Evolutionary conservation across 2,329 filamentous ascomycete genomes (phyloP), one percentile per base, ranked within the genome.

Genomic region (Colletotrichum lentis): DNA sequence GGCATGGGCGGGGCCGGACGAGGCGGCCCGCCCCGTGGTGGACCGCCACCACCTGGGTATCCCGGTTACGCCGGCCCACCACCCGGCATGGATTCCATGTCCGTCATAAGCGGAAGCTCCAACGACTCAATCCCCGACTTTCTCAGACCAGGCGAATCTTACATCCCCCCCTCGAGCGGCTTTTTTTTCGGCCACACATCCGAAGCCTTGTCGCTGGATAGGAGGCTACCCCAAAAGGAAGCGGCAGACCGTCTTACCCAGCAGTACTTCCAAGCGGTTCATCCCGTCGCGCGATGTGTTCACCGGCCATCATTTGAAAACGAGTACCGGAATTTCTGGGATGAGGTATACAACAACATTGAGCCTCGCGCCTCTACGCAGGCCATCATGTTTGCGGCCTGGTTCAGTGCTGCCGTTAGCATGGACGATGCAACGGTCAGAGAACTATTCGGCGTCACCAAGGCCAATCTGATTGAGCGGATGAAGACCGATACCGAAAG

Each of bases 341-440:
- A 84, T 4, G 83, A 88, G 50, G 82, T 91, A 41, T 78, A 79
- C 11, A 79, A 82, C 10, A 86, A 86, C 3, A 83, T 85, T 47
- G 89, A 92, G 75, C 90, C 90, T 8, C 80, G 86, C 2, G 79
- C 83, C 22, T 90, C 90, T 4, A 82, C 88, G 14, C 90, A 93
- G 76, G 89, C 90, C 1, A 80, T 93, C 27, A 81, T 93, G 0
- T 91, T 92, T 74, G 87, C 90, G 0, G 86, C 86, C 8, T 83
- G 92, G 78, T 90, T 94, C 72, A 89, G 88, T 47, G 90, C 88
- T 0, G 85, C 88, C 5, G 84, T 92, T 54, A 91, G 90, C 71
- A 84, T 92, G 82, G 80, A 84, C 11, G 86, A 90, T 62, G 78
- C 82, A 7, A 78, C 77, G 41, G 81, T 88, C 24, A 72, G 82